Evolutionary conservation across 108 stramenopile species (phyloP), one percentile per base, ranked within the genome.

Genomic region (Fragilariopsis cylindrus): DNA sequence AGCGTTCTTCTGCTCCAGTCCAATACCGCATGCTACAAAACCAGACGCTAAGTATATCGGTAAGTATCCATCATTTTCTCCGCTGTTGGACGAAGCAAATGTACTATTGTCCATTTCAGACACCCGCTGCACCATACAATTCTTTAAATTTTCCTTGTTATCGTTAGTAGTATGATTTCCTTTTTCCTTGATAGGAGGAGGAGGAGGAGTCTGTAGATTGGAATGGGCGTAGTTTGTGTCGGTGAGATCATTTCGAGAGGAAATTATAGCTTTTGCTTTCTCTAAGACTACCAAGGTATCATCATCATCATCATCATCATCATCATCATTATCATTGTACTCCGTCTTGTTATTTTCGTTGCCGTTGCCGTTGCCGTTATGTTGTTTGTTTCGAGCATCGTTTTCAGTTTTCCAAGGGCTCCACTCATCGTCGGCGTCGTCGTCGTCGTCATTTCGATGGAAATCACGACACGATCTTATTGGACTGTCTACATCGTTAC

Each of bases 71-170:
- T 30, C 15, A 30, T 30, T 2, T 1, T 30, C 30, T 4, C 43
- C 62, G 42, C 5, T 45, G 3, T 21, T 41, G 1, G 62, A 63
- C 19, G 67, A 68, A 48, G 67, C 49, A 47, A 68, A 48, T 8
- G 49, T 48, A 44, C 67, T 68, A 19, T 68, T 48, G 4, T 68
- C 67, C 67, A 68, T 50, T 48, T 68, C 67, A 12, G 67, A 68
- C 3, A 68, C 48, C 8, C 67, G 67, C 48, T 68, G 67, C 30
- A 63, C 62, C 62, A 63, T 21, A n/a, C 62, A 13, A 52, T 52
- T 52, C 12, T 52, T 13, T 13, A 13, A 13, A 13, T 52, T 52
- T 9, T 52, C 13, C 13, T 9, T 9, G 2, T 52, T 52, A 13
- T 52, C 13, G 55, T 56, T 56, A 5, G 55, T 56, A 11, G 55